Conservation (phyloP, 192 early-diverging fungal species). For the Irineochytrium annulatum region DNA sequence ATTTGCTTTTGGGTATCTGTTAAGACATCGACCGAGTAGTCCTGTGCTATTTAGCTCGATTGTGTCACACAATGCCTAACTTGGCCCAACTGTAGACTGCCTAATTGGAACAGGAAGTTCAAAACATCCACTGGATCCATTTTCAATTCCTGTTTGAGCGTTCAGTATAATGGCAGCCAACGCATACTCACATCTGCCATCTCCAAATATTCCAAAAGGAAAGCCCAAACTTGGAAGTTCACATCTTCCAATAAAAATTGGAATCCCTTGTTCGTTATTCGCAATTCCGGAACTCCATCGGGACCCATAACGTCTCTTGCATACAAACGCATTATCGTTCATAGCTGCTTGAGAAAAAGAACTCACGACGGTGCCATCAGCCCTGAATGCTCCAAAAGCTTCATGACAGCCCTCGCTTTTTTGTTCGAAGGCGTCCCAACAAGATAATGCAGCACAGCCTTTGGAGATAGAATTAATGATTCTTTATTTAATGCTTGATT, state of each 20-base stretch:
- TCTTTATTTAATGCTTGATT: background rate
- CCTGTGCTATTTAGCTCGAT: constrained; percentile 30
- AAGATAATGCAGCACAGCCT: constrained; percentile 86
- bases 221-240: constrained; percentile 93
- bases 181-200: constrained; percentile 66
- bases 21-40: constrained; percentile 81
- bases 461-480: background rate
- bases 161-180: too few species aligned
- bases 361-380: constrained; percentile 62
- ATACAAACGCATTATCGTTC: background rate
- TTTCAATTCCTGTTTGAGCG: constrained; percentile 26
- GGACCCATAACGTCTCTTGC: background rate
- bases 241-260: constrained; percentile 94
- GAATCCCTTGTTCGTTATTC: constrained; percentile 94
- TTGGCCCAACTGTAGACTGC: constrained; percentile 83
- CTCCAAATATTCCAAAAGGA: constrained; percentile 88
- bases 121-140: constrained; percentile 95
- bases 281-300: constrained; percentile 32
- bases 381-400: constrained; percentile 59
- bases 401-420: constrained; percentile 56
- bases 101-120: constrained; percentile 90
- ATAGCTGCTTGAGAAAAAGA: background rate
- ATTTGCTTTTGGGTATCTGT: constrained; percentile 80
- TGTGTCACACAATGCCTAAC: constrained; percentile 23
- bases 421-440: constrained; percentile 73